Conservation (phyloP, 768 basidiomycete genomes). For the Russula olivacea region DNA sequence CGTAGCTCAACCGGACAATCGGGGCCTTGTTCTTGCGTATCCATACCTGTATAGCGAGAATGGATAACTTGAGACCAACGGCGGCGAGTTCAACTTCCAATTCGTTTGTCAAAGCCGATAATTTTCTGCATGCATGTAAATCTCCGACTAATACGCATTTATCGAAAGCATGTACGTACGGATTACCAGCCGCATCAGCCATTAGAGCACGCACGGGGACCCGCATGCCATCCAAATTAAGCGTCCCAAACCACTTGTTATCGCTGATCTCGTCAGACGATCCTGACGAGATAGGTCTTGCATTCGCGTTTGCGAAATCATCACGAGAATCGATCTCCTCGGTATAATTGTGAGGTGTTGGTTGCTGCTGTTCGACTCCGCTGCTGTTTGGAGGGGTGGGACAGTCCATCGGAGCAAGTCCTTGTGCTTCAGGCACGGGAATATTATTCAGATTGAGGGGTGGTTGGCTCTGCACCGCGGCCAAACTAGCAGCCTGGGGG, state of each 20-base stretch:
- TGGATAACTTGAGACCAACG: background rate
- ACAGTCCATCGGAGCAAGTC: background rate
- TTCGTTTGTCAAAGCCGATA: background rate
- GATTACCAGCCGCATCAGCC: background rate
- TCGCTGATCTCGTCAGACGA: background rate
- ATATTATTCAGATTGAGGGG: background rate
- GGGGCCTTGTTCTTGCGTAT: background rate
- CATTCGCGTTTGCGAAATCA: background rate
- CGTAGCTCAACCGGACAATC: background rate
- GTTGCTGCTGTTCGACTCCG: background rate
- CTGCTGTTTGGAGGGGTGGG: too few species aligned
- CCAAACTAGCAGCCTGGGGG: background rate
- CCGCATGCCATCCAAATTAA: background rate
- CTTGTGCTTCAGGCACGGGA: background rate
- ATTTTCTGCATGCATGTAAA: background rate
- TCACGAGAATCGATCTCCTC: background rate
- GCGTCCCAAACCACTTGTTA: background rate
- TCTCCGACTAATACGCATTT: background rate
- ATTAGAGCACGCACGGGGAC: background rate
- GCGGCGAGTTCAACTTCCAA: background rate
- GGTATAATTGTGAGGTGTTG: background rate
- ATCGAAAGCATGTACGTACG: background rate
- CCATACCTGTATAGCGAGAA: constrained; percentile 4
- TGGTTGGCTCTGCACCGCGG: background rate
- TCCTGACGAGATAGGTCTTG: background rate